A percentile compares a stretch with the other conserved stretches of the same genome.
phyloP scores from a whole-genome alignment of 192 early-diverging fungal genomes.

The Phycomyces blakesleeanus region DNA sequence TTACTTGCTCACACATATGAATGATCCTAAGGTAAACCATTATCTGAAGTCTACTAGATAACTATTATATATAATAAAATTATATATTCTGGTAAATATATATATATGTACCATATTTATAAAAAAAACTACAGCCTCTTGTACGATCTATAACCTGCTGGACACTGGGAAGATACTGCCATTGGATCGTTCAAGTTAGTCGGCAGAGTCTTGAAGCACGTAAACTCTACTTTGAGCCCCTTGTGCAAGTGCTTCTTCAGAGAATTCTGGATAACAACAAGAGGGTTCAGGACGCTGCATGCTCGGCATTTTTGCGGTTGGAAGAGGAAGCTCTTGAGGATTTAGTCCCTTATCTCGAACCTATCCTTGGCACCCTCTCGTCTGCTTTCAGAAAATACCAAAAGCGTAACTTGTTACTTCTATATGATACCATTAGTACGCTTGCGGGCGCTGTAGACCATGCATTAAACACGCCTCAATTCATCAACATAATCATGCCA shows the following conservation, averaged over 20 bases:
- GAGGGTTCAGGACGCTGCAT: conserved; percentile 96
- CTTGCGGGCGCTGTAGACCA: conserved; percentile 87
- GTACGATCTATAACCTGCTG: conserved; percentile 98
- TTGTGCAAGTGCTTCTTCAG: conserved; percentile 70
- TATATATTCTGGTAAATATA: no score
- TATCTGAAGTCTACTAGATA: no score
- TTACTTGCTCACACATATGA: conserved; percentile 75
- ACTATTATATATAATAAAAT: no score
- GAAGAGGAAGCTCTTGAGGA: conserved; percentile 88
- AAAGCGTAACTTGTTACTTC: conserved; percentile 90
- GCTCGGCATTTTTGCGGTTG: conserved; percentile 91
- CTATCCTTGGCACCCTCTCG: conserved; percentile 79
- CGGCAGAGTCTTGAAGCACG: conserved; percentile 32
- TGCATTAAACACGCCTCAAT: conserved; percentile 77
- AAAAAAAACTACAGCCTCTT: conserved; percentile 57
- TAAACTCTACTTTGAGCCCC: conserved; percentile 77
- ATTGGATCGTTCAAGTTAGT: conserved; percentile 23
- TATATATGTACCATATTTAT: no score
- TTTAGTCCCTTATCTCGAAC: conserved; percentile 84
- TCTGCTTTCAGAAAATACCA: conserved; percentile 89
- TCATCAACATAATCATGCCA: conserved; percentile 82
- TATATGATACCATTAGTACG: conserved; percentile 97
- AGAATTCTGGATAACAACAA: conserved; percentile 95
- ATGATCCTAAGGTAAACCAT: conserved; percentile 67
- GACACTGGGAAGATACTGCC: conserved; percentile 87